Base-by-base conservation (phyloP, 345 rosid genomes). In the Acer negundo region DNA sequence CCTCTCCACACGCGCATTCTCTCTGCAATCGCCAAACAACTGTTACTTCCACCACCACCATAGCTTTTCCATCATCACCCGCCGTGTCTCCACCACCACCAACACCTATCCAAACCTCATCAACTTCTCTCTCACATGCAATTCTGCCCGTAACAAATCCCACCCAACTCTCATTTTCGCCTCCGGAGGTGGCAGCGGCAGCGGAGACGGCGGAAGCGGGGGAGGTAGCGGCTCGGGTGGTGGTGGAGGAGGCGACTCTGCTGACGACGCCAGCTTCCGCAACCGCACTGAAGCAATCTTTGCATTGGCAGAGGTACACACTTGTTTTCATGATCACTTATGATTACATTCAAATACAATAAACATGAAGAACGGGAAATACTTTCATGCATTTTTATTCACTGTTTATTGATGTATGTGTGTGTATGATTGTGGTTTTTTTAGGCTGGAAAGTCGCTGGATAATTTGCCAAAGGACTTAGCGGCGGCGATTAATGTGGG, bases 391-490 rank as follows among this genome's bases (percentile, higher is more conserved):
- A 55, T 47, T 17, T 61, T 1, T 19, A 31, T 58, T 56, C 42
- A 8, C 19, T 62, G 12, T 17, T 22, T 0, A 44, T 24, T 16
- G 26, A 7, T 62, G 13, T 31, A 64, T 13, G 35, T 31, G 24
- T 1, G 64, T 49, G 70, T 22, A 2, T 46, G 40, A 71, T 66
- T 73, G 64, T 67, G 61, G 73, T 65, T 22, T 69, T 38, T 69
- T 6, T 74, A 87, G 92, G 91, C 38, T 53, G 86, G 89, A 51
- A 83, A 88, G 74, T 70, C 89, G 31, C 59, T 88, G 73, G 92
- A 84, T 72, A 86, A 84, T 80, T 74, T 91, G 82, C 93, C 96
- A 1, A 82, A 82, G 74, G 96, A 91, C 75, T 59, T 91, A 82
- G 87, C 87, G n/a, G 83, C 78, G 38, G 93, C 92, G 20, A 84